phyloP scores from a whole-genome alignment of 805 yeast species.

The Barnettozyma wickerhamii region DNA sequence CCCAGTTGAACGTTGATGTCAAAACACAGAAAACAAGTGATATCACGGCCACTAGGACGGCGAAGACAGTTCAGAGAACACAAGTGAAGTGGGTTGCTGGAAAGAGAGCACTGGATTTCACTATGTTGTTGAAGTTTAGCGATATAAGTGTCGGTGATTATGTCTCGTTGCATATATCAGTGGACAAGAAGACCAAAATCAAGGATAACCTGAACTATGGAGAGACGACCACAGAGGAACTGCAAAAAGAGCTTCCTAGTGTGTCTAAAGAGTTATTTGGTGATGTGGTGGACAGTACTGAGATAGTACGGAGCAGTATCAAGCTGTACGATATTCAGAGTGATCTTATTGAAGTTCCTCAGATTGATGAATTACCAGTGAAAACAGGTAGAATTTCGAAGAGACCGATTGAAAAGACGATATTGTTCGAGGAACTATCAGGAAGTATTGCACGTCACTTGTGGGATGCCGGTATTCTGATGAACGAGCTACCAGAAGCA shows the following conservation, averaged over 20 bases:
- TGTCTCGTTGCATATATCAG: conserved; percentile 12
- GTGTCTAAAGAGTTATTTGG: no score
- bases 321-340: conserved; percentile 15
- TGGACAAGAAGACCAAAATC: conserved; percentile 1
- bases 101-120: conserved; percentile 17
- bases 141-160: conserved; percentile 3
- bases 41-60: background rate
- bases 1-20: conserved; percentile 10
- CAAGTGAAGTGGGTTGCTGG: conserved; percentile 19
- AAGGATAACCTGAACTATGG: conserved; percentile 14
- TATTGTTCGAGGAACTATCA: conserved; percentile 33
- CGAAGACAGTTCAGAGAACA: background rate
- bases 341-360: conserved; percentile 17
- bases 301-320: no score
- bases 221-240: conserved; percentile 8
- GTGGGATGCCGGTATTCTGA: conserved; percentile 37
- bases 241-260: conserved; percentile 12
- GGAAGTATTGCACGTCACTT: conserved; percentile 38
- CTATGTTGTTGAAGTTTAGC: conserved; percentile 1
- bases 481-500: conserved; percentile 11
- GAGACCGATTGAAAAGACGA: conserved; percentile 9
- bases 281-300: no score
- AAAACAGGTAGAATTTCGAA: conserved; percentile 19
- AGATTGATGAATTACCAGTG: conserved; percentile 8
- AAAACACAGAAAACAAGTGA: conserved; percentile 4